Evolutionary conservation across 768 basidiomycete species (phyloP).

Genomic region (Panaeolus cyanescens): DNA sequence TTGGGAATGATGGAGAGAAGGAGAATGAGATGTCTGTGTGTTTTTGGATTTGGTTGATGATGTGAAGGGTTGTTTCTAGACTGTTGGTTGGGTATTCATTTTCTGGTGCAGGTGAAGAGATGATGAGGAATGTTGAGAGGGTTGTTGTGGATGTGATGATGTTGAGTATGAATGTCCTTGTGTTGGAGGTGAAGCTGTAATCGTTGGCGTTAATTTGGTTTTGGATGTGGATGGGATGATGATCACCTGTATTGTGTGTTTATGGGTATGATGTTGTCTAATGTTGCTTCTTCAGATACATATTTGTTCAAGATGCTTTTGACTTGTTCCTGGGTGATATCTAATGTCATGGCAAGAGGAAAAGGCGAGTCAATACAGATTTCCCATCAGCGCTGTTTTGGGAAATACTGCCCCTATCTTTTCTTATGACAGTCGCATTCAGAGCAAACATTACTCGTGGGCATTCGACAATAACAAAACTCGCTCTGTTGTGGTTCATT

Average conservation of each 20-base stretch:
- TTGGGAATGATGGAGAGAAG: constrained; percentile 48
- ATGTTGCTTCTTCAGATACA: neutral
- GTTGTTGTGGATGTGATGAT: neutral
- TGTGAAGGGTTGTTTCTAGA: constrained; percentile 20
- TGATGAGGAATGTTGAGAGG: constrained; percentile 31
- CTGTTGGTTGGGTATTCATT: neutral
- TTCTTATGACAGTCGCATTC: too few species aligned
- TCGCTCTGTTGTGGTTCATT: too few species aligned
- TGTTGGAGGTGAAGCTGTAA: constrained; percentile 7
- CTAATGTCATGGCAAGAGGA: neutral
- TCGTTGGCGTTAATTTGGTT: neutral
- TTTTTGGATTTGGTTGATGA: constrained; percentile 38
- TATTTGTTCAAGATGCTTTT: neutral
- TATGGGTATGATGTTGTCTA: neutral
- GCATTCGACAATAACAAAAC: too few species aligned
- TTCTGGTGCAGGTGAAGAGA: constrained; percentile 17
- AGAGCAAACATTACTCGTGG: too few species aligned
- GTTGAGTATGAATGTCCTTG: constrained; percentile 15
- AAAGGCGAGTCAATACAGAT: too few species aligned
- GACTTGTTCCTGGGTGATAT: neutral
- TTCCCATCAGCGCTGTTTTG: too few species aligned
- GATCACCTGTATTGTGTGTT: neutral
- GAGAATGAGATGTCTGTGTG: constrained; percentile 39
- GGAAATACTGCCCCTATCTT: too few species aligned
- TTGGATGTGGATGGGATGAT: neutral